Evolutionary conservation across 345 rosid genomes (phyloP).

Genomic region (Psidium friedrichsthalianum): DNA sequence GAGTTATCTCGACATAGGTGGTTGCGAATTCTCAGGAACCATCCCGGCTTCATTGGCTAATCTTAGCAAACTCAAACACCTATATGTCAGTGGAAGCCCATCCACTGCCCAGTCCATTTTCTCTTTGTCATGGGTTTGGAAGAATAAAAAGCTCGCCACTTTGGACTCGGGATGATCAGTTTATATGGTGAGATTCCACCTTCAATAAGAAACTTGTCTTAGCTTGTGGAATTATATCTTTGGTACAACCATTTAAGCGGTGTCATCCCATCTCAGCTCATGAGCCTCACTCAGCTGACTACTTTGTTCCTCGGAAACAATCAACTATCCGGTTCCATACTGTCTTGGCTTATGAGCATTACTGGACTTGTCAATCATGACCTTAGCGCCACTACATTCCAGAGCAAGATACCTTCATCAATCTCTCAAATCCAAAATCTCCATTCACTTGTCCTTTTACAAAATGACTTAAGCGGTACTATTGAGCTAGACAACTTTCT

Average conservation of each 20-base stretch:
- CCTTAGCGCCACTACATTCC: background rate
- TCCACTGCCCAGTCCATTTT: background rate
- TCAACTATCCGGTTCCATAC: conserved; percentile 1
- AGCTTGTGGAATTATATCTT: background rate
- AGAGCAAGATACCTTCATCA: background rate
- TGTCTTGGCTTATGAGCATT: background rate
- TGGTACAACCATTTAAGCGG: background rate
- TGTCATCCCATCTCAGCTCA: background rate
- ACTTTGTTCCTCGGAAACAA: background rate
- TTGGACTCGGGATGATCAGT: background rate
- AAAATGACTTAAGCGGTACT: background rate
- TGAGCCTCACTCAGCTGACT: conserved; percentile 1
- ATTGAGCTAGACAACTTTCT: background rate
- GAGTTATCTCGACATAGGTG: too few species aligned
- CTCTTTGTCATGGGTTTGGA: too few species aligned
- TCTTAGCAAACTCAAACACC: background rate
- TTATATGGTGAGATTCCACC: background rate
- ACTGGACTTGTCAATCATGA: background rate
- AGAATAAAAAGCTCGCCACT: too few species aligned
- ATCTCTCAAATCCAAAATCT: background rate
- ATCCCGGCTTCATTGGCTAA: conserved; percentile 9
- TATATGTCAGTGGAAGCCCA: background rate
- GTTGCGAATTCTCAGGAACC: background rate
- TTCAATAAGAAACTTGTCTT: background rate
- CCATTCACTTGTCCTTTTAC: background rate